Evolutionary conservation across 2,329 filamentous ascomycete genomes (phyloP).

Genomic region (Fusarium sp.): DNA sequence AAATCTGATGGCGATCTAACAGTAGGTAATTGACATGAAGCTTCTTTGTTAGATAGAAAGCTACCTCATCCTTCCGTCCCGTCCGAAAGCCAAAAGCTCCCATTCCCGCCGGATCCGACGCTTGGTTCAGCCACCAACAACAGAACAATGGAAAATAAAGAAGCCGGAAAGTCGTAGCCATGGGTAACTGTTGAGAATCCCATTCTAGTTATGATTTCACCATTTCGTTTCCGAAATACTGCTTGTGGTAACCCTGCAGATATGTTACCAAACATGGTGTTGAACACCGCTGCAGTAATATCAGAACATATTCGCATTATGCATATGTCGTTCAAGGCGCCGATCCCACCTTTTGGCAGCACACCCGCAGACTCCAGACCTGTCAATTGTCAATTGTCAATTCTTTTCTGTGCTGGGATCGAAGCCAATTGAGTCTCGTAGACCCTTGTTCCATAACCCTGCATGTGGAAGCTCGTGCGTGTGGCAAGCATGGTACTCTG

Average conservation of each 20-base stretch:
- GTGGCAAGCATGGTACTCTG: neutral
- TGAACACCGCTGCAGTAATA: constrained; percentile 8
- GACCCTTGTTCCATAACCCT: constrained; percentile 19
- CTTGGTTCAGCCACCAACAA: constrained; percentile 33
- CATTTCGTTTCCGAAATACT: constrained; percentile 2
- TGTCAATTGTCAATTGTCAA: constrained; percentile 18
- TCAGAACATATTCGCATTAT: neutral
- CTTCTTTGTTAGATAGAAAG: constrained; percentile 16
- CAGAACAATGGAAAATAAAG: neutral
- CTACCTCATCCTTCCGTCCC: constrained; percentile 29
- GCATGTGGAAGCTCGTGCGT: constrained; percentile 3
- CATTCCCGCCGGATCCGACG: constrained; percentile 30
- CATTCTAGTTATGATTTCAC: constrained; percentile 4
- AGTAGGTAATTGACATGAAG: constrained; percentile 17
- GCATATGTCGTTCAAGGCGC: constrained; percentile 7
- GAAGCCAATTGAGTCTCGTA: neutral
- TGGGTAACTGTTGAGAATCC: constrained; percentile 21
- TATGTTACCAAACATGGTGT: constrained; percentile 8
- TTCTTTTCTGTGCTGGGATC: neutral
- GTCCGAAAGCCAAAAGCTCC: constrained; percentile 9
- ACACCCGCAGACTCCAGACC: neutral
- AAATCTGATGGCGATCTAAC: constrained; percentile 19
- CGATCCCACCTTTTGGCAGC: constrained; percentile 5
- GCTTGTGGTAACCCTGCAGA: constrained; percentile 7
- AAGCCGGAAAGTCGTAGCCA: constrained; percentile 3